These are phyloP conservation scores for Withania somnifera DNA, from an alignment of 305 asterid genomes.

Conservation along the genomic window DNA sequence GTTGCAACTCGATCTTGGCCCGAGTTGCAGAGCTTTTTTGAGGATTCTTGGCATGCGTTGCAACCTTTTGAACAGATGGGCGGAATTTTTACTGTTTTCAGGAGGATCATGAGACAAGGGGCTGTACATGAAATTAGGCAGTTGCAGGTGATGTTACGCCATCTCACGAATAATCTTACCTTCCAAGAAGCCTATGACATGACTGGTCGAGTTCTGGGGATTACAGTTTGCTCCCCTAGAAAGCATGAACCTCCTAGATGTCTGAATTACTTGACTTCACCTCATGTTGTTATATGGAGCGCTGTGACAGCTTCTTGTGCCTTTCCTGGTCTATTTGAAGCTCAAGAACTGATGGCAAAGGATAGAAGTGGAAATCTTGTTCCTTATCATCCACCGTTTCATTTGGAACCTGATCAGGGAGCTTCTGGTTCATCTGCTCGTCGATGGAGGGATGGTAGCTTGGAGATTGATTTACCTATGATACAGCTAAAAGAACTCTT, in stretches of 20 bases:
- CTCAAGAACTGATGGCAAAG: conserved; percentile 82
- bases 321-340: conserved; percentile 74
- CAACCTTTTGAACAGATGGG: conserved; percentile 69
- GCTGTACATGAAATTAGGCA: conserved; percentile 74
- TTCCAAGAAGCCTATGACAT: conserved; percentile 77
- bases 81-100: conserved; percentile 48
- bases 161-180: conserved; percentile 62
- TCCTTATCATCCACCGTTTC: conserved; percentile 76
- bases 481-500: conserved; percentile 77
- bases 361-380: conserved; percentile 64
- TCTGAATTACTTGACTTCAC: conserved; percentile 70
- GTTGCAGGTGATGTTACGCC: conserved; percentile 52
- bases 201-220: conserved; percentile 64
- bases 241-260: conserved; percentile 80
- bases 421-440: conserved; percentile 38
- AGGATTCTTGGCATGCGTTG: conserved; percentile 65
- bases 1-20: conserved; percentile 81
- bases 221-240: conserved; percentile 70
- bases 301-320: conserved; percentile 86
- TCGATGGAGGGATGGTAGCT: conserved; percentile 79
- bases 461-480: conserved; percentile 81
- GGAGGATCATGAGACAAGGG: conserved; percentile 55
- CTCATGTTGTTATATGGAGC: conserved; percentile 85
- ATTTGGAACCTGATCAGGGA: conserved; percentile 54
- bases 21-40: conserved; percentile 73